Percentiles rank a stretch among this genome's conserved stretches.
Conservation (phyloP, 768 basidiomycete species). For the Amanita muscaria region DNA sequence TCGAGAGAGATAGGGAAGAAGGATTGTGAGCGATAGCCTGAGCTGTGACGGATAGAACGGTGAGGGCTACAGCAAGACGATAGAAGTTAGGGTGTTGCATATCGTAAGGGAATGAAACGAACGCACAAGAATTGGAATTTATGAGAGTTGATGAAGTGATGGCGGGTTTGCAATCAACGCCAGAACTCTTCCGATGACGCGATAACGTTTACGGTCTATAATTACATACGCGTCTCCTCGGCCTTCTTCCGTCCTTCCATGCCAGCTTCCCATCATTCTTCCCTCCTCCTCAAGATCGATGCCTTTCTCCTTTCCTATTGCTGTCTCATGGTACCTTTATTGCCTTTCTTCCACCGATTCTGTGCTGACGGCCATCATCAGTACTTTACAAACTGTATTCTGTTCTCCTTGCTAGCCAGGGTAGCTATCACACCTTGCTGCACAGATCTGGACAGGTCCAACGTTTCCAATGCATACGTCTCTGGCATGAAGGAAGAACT, state of each 20-base stretch:
- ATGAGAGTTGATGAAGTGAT: background rate
- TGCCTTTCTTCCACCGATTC: conserved; percentile 7
- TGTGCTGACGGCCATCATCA: conserved; percentile 16
- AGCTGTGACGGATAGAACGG: background rate
- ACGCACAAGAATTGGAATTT: background rate
- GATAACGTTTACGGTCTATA: too few relatives aligned
- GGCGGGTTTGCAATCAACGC: background rate
- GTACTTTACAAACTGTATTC: conserved; percentile 60
- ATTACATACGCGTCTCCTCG: too few relatives aligned
- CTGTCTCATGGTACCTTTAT: conserved; percentile 49
- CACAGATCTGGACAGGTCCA: conserved; percentile 61
- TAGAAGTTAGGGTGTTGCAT: too few relatives aligned
- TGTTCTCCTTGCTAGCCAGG: background rate
- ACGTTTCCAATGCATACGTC: conserved; percentile 68
- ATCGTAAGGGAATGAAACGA: conserved; percentile 1
- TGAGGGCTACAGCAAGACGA: background rate
- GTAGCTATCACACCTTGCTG: conserved; percentile 4
- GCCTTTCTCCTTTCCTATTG: conserved; percentile 65
- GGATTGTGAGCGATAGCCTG: conserved; percentile 5
- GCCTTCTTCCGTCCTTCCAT: too few relatives aligned
- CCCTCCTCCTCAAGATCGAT: conserved; percentile 51
- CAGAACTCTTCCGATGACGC: background rate
- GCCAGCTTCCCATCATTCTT: conserved; percentile 28
- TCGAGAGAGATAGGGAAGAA: conserved; percentile 9
- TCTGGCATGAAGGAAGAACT: conserved; percentile 73